phyloP scores from a whole-genome alignment of 2,329 filamentous ascomycete species.

The Monosporascus ibericus region DNA sequence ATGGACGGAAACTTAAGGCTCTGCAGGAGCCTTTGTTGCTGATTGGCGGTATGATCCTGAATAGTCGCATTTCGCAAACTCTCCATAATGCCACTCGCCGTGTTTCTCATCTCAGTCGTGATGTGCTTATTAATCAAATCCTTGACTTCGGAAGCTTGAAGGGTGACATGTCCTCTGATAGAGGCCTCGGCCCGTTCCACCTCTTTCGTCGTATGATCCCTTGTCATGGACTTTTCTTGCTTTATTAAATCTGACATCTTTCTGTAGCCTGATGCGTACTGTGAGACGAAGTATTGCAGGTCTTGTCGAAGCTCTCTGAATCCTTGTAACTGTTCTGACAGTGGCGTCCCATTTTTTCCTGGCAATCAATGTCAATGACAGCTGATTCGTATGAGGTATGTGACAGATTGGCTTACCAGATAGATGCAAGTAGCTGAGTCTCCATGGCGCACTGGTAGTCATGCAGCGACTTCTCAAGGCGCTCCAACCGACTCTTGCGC shows the following conservation, averaged over 20 bases:
- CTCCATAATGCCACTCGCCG: no score
- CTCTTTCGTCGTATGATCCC: background rate
- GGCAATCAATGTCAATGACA: background rate
- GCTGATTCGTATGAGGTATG: no score
- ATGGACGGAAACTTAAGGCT: conserved; percentile 9
- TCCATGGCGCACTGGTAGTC: conserved; percentile 3
- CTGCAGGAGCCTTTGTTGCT: conserved; percentile 2
- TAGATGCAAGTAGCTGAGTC: background rate
- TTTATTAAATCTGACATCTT: background rate
- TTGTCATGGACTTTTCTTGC: background rate
- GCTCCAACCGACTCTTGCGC: conserved; percentile 14
- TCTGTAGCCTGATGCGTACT: background rate
- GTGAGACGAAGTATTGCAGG: conserved; percentile 1
- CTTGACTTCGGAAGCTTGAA: no score
- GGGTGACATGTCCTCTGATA: no score
- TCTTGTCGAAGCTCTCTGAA: background rate
- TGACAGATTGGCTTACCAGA: conserved; percentile 1
- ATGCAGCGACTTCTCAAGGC: conserved; percentile 11
- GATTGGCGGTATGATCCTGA: background rate
- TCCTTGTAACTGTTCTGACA: background rate
- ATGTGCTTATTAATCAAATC: no score
- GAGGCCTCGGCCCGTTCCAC: no score
- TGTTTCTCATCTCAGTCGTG: no score
- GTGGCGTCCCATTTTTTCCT: conserved; percentile 2
- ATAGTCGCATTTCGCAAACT: no score